These are phyloP conservation scores for Diaporthe sp. DNA, from an alignment of 2,329 filamentous ascomycete species.

Conservation along the genomic window DNA sequence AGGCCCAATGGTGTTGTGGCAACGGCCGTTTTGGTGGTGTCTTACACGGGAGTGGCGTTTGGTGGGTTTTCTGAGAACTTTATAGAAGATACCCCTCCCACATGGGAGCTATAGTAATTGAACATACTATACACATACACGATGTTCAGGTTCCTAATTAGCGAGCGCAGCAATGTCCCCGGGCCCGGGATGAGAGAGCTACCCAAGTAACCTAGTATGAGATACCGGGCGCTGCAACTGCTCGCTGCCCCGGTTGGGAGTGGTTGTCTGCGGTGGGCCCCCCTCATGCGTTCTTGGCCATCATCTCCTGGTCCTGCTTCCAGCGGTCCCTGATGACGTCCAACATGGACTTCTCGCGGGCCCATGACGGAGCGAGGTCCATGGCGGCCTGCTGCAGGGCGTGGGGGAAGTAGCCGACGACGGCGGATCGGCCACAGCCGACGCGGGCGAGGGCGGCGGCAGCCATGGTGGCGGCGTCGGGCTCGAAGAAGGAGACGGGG, in stretches of 20 bases:
- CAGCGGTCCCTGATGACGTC: constrained; percentile 19
- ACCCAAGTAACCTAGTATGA: too few relatives aligned
- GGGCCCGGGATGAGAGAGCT: neutral
- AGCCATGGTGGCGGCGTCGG: constrained; percentile 41
- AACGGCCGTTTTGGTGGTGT: neutral
- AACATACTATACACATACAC: neutral
- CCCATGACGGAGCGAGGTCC: constrained; percentile 33
- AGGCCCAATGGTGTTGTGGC: neutral
- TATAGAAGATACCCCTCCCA: constrained; percentile 40
- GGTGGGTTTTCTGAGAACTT: neutral
- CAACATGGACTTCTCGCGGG: neutral
- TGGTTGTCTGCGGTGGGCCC: too few relatives aligned
- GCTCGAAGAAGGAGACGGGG: constrained; percentile 39
- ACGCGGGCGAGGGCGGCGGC: constrained; percentile 42
- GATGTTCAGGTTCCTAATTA: neutral
- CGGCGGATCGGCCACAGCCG: constrained; percentile 40
- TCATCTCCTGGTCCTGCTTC: constrained; percentile 26
- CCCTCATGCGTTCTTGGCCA: constrained; percentile 24
- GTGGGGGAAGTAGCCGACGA: constrained; percentile 42
- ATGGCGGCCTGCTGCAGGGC: constrained; percentile 37
- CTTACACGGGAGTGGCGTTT: neutral
- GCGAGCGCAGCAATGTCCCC: too few relatives aligned
- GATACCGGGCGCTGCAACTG: neutral
- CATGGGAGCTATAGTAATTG: constrained; percentile 28
- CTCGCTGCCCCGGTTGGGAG: neutral